Conservation (phyloP, 1,139 yeast genomes). For the Nadsonia commutata region DNA sequence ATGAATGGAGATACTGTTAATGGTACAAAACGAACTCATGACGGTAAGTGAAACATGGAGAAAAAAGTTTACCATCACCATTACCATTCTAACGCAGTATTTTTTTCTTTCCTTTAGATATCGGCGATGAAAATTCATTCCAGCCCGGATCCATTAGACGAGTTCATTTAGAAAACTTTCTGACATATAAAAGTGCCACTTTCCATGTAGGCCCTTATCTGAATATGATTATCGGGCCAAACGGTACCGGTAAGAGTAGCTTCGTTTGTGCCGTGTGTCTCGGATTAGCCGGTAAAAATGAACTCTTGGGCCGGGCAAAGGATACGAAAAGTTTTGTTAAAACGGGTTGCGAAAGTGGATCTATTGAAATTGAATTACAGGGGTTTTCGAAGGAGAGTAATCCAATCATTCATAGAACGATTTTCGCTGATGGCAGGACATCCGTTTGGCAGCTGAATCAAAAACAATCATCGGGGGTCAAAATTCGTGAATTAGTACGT, state of each 20-base stretch:
- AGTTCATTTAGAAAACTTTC: slow-evolving; percentile 58
- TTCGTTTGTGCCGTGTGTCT: slow-evolving; percentile 87
- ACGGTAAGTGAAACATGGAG: no score
- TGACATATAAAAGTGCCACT: slow-evolving; percentile 67
- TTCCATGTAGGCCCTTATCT: slow-evolving; percentile 69
- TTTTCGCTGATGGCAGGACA: slow-evolving; percentile 27
- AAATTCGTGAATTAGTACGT: slow-evolving; percentile 33
- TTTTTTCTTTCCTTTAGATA: no score
- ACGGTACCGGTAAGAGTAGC: slow-evolving; percentile 93
- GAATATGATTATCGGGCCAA: slow-evolving; percentile 92
- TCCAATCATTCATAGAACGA: slow-evolving; percentile 31
- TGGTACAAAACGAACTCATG: no score
- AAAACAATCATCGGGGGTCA: slow-evolving; percentile 27
- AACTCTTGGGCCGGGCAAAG: slow-evolving; percentile 65
- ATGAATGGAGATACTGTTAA: no score
- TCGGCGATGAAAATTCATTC: slow-evolving; percentile 5
- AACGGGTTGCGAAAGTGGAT: slow-evolving; percentile 44
- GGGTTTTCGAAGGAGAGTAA: slow-evolving; percentile 24
- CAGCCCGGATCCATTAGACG: slow-evolving; percentile 54
- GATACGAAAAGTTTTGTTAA: slow-evolving; percentile 58
- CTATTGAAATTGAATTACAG: slow-evolving; percentile 53
- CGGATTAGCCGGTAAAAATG: slow-evolving; percentile 74
- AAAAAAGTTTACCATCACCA: no score
- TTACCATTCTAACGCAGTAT: no score
- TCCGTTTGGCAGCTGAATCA: slow-evolving; percentile 52